Conservation (phyloP, 768 basidiomycete genomes). For the Lyophyllum semitale region DNA sequence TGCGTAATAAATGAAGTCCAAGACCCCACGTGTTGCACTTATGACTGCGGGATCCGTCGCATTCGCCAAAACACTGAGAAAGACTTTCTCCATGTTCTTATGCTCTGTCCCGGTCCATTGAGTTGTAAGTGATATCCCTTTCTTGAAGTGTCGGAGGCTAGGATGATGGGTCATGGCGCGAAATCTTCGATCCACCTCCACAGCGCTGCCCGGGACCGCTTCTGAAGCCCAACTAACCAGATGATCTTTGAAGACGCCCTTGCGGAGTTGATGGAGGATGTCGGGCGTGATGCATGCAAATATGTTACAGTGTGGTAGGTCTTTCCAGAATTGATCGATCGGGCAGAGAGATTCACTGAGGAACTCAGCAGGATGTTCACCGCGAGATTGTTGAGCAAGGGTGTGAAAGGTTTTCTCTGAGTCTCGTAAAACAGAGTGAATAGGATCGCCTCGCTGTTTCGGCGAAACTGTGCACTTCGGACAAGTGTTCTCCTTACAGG, state of each 20-base stretch:
- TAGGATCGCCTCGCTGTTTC: conserved; percentile 17
- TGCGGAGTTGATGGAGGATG: conserved; percentile 43
- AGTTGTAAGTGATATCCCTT: conserved; percentile 35
- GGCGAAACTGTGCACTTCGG: conserved; percentile 27
- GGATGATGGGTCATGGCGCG: conserved; percentile 19
- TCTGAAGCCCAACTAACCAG: conserved; percentile 30
- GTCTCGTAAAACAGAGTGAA: conserved; percentile 3
- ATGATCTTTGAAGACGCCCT: conserved; percentile 44
- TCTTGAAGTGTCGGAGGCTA: conserved; percentile 39
- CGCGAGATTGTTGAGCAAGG: not conserved
- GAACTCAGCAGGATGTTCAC: conserved; percentile 8
- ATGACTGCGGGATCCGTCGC: conserved; percentile 29
- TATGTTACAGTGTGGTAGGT: conserved; percentile 37
- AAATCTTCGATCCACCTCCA: conserved; percentile 33
- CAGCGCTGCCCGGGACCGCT: conserved; percentile 9
- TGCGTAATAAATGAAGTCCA: conserved; percentile 32
- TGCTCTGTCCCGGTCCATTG: conserved; percentile 40
- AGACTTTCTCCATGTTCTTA: conserved; percentile 28
- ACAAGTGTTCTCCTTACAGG: conserved; percentile 24
- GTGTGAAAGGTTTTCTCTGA: conserved; percentile 7
- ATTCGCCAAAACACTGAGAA: conserved; percentile 30
- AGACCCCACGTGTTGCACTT: conserved; percentile 14
- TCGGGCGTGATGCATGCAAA: conserved; percentile 37
- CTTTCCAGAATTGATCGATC: conserved; percentile 34
- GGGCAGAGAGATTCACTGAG: conserved; percentile 8